Base-by-base conservation (phyloP, 1,139 yeast genomes). In the Debaryomycetaceae sp. region DNA sequence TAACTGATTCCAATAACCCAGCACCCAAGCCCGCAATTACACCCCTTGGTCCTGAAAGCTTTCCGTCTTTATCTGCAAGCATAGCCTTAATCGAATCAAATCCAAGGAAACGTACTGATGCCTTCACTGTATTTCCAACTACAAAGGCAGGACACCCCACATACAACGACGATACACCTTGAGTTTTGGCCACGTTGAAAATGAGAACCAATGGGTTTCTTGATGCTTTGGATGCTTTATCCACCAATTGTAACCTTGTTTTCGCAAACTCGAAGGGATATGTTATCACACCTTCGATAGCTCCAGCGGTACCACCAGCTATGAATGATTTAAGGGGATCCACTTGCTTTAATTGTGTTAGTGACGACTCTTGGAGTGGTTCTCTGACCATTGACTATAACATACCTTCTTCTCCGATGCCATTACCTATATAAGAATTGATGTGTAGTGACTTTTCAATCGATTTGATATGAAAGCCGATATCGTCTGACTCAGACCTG, bases 81-180 rank as follows among this genome's bases (percentile, higher is more conserved):
- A 86, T 56, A 42, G 82, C 75, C 62, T 90, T 91, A 63, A 93
- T 87, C 24, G 85, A 77, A 62, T 93, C 99, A 59, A 89, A 93
- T 6, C 98, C 98, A 13, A 93, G 74, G 65, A 93, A 93, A 53
- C 99, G 76, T 3, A 91, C 93, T 17, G 95, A 88, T 0, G 99
- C 98, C 65, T 93, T 93, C 46, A 88, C 93, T 0, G 98, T 91
- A 63, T 93, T 93, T 30, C 99, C 99, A 27, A 91, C 86, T 36
- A 91, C 95, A 58, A 90, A 89, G 0, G 98, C 97, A 1, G 97
- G 96, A 72, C 98, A 91, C n/a, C 99, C 99, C 3, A 91, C 91
- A 60, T 93, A 93, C 39, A 91, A 68, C 0, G 97, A 73, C 6
- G 80, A 70, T 0, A 86, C 62, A n/a, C 98, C 98, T 60, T 90